phyloP scores from a whole-genome alignment of 352 stramenopile species.

The Globisporangium heterothallicum region DNA sequence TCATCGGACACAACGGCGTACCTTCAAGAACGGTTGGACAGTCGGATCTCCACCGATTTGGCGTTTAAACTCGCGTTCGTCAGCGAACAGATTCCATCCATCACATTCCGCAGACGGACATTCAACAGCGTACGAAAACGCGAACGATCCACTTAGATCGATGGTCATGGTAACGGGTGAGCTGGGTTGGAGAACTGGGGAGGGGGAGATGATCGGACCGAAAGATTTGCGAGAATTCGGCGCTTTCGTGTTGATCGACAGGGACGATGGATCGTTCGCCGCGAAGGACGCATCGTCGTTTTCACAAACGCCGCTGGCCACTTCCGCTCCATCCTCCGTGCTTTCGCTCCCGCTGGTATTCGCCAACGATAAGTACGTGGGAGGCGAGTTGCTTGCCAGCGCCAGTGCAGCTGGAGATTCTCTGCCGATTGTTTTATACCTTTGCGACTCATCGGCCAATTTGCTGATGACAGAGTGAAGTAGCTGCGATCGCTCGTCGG shows the following conservation, averaged over 20 bases:
- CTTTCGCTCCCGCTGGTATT: not conserved
- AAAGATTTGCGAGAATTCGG: conserved; percentile 10
- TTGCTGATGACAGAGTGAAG: conserved; percentile 45
- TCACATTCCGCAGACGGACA: conserved; percentile 38
- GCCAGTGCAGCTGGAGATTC: not conserved
- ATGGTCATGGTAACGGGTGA: conserved; percentile 22
- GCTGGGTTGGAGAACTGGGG: conserved; percentile 34
- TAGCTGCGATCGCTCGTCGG: conserved; percentile 44
- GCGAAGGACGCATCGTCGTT: not conserved
- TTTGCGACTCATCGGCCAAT: conserved; percentile 53
- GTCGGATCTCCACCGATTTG: conserved; percentile 59
- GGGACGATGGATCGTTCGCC: not conserved
- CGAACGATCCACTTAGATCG: conserved; percentile 63
- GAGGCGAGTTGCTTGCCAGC: not conserved
- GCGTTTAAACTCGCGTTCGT: conserved; percentile 73
- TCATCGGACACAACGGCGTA: too few species aligned
- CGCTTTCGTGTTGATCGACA: not conserved
- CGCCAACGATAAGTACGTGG: conserved; percentile 7
- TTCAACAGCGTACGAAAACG: conserved; percentile 53
- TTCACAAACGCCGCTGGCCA: not conserved
- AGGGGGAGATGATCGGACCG: conserved; percentile 24
- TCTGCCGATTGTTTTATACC: conserved; percentile 32
- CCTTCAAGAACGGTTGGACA: conserved; percentile 68
- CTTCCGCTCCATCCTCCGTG: conserved; percentile 6
- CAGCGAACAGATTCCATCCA: conserved; percentile 73